These are phyloP conservation scores for Phytophthora sojae DNA, from an alignment of 352 stramenopile species.

Conservation along the genomic window DNA sequence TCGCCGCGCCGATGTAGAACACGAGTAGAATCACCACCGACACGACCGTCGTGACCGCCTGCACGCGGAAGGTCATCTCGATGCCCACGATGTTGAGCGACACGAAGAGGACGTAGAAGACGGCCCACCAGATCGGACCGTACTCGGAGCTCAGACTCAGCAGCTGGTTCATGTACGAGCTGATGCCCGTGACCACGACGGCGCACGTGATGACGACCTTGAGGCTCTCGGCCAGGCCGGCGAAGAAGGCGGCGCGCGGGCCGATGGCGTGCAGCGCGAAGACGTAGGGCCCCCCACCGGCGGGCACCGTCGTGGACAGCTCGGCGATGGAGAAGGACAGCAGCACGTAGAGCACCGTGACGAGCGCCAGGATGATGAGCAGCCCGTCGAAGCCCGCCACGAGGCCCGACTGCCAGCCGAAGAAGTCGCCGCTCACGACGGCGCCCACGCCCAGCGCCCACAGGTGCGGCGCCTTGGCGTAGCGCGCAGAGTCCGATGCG, in stretches of 20 bases:
- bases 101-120: conserved; percentile 75
- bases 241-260: conserved; percentile 62
- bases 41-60: conserved; percentile 62
- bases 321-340: conserved; percentile 79
- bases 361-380: conserved; percentile 44
- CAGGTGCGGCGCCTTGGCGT: conserved; percentile 65
- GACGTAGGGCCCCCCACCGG: conserved; percentile 64
- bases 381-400: conserved; percentile 66
- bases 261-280: conserved; percentile 74
- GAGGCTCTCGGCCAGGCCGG: conserved; percentile 68
- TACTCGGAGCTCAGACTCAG: conserved; percentile 47
- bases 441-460: conserved; percentile 66
- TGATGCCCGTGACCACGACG: conserved; percentile 70
- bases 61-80: conserved; percentile 73
- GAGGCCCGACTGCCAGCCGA: conserved; percentile 67
- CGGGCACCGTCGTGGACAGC: conserved; percentile 63
- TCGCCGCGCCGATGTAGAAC: conserved; percentile 59
- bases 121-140: conserved; percentile 59
- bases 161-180: conserved; percentile 73
- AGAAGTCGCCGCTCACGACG: conserved; percentile 69
- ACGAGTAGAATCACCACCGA: conserved; percentile 66
- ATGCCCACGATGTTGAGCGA: conserved; percentile 66
- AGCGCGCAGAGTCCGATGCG: conserved; percentile 31
- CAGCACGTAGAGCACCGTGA: conserved; percentile 62
- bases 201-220: conserved; percentile 75